Conservation (phyloP, 2,329 filamentous ascomycete species). For the Fonsecaea pugnacius region DNA sequence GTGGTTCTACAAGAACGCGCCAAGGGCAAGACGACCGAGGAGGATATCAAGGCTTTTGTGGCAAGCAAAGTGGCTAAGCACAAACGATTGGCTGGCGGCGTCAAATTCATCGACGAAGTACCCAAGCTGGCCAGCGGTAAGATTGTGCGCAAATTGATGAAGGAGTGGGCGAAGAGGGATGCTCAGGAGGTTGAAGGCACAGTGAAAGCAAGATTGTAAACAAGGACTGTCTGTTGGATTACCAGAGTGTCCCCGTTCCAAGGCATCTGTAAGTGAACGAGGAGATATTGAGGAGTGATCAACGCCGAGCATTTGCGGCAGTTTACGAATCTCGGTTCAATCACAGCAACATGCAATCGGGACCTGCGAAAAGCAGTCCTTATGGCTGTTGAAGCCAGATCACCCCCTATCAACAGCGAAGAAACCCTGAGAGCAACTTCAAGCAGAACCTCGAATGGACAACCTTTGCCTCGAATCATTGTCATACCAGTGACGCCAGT, state of each 20-base stretch:
- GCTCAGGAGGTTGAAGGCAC: slow-evolving; percentile 63
- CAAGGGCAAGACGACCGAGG: slow-evolving; percentile 52
- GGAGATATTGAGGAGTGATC: neutral
- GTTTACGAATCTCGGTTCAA: neutral
- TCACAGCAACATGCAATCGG: neutral
- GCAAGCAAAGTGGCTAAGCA: slow-evolving; percentile 56
- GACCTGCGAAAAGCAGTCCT: neutral
- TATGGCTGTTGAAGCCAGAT: neutral
- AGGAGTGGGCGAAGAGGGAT: slow-evolving; percentile 58
- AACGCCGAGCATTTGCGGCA: neutral
- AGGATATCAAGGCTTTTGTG: slow-evolving; percentile 47
- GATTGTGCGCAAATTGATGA: slow-evolving; percentile 61
- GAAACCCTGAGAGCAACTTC: neutral
- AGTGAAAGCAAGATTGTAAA: slow-evolving; percentile 64
- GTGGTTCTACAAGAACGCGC: slow-evolving; percentile 56
- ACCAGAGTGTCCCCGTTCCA: neutral
- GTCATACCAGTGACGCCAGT: neutral
- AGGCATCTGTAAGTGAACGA: neutral
- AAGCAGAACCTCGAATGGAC: neutral
- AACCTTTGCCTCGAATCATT: neutral
- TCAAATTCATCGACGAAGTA: slow-evolving; percentile 61
- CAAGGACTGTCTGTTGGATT: neutral
- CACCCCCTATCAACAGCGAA: neutral
- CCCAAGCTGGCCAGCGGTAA: slow-evolving; percentile 63
- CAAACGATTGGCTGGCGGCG: slow-evolving; percentile 57